These are phyloP conservation scores for Solanum rostratum DNA, from an alignment of 257 asterid genomes.

Conservation along the genomic window DNA sequence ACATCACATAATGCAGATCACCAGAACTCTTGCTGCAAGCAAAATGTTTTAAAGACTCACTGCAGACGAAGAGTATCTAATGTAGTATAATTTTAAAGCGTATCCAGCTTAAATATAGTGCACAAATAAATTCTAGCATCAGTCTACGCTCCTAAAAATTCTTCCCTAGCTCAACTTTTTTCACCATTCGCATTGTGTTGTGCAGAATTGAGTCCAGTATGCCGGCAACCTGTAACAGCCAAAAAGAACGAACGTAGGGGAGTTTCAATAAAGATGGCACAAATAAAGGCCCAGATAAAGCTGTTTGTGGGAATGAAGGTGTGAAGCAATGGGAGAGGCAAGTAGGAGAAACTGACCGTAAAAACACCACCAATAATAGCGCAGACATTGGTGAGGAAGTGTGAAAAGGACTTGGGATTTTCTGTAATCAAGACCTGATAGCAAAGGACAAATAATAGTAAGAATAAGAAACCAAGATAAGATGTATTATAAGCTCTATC, in stretches of 20 bases:
- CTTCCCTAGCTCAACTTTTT: slow-evolving; percentile 85
- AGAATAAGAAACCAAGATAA: background rate
- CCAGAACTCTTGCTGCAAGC: background rate
- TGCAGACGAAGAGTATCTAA: background rate
- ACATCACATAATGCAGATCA: background rate
- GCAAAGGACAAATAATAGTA: background rate
- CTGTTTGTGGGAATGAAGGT: background rate
- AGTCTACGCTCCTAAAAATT: slow-evolving; percentile 30
- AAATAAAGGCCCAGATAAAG: background rate
- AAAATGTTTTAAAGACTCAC: background rate
- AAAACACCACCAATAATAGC: slow-evolving; percentile 94
- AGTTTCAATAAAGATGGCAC: background rate
- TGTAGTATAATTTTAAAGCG: background rate
- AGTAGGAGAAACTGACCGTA: slow-evolving; percentile 45
- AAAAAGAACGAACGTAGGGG: background rate
- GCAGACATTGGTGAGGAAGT: slow-evolving; percentile 70
- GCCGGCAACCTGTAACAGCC: slow-evolving; percentile 78
- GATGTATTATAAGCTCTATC: background rate
- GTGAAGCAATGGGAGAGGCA: background rate
- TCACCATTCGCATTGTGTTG: slow-evolving; percentile 53
- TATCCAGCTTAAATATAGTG: background rate
- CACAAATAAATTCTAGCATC: background rate
- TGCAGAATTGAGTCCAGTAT: slow-evolving; percentile 72
- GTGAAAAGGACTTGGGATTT: slow-evolving; percentile 67
- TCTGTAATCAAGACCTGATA: slow-evolving; percentile 64